A percentile compares a stretch with the other conserved stretches of the same genome.
Evolutionary conservation across 495 filamentous ascomycete species (phyloP).

Genomic region (Hypomontagnella monticulosa): DNA sequence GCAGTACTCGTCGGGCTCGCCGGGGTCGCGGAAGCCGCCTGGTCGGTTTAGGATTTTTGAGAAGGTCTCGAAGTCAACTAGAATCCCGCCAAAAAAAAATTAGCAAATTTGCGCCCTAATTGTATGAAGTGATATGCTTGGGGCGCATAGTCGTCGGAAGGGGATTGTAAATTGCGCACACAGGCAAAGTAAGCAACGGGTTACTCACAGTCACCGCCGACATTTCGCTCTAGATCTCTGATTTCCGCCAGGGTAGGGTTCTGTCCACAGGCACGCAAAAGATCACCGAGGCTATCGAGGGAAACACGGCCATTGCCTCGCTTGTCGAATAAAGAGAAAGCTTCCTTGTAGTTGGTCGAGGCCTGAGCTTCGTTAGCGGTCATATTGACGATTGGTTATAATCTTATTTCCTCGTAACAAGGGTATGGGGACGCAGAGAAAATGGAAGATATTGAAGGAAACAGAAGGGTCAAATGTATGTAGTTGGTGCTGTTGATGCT

Average conservation of each 20-base stretch:
- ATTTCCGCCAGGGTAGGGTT: slow-evolving; percentile 97
- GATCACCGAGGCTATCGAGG: slow-evolving; percentile 86
- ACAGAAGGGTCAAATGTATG: background rate
- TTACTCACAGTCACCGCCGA: slow-evolving; percentile 87
- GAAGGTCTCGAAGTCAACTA: slow-evolving; percentile 98
- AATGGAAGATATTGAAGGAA: slow-evolving; percentile 1
- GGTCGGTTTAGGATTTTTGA: slow-evolving; percentile 94
- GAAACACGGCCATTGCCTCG: slow-evolving; percentile 91
- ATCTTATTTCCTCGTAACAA: background rate
- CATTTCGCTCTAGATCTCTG: slow-evolving; percentile 82
- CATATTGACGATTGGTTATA: slow-evolving; percentile 47
- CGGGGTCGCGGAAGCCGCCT: slow-evolving; percentile 96
- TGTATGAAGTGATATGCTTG: background rate
- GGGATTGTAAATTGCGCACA: background rate
- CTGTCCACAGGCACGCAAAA: slow-evolving; percentile 95
- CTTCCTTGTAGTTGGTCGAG: slow-evolving; percentile 99
- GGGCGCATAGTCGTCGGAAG: background rate
- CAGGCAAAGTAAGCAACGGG: slow-evolving; percentile 21
- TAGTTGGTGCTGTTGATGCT: too few relatives aligned
- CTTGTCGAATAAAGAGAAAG: slow-evolving; percentile 99
- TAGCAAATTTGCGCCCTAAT: background rate
- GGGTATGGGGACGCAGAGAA: slow-evolving; percentile 1
- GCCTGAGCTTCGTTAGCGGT: slow-evolving; percentile 72
- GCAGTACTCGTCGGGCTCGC: slow-evolving; percentile 97
- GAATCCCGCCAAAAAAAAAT: background rate